Evolutionary conservation across 768 basidiomycete genomes (phyloP).

Genomic region (Mycena haematopus): DNA sequence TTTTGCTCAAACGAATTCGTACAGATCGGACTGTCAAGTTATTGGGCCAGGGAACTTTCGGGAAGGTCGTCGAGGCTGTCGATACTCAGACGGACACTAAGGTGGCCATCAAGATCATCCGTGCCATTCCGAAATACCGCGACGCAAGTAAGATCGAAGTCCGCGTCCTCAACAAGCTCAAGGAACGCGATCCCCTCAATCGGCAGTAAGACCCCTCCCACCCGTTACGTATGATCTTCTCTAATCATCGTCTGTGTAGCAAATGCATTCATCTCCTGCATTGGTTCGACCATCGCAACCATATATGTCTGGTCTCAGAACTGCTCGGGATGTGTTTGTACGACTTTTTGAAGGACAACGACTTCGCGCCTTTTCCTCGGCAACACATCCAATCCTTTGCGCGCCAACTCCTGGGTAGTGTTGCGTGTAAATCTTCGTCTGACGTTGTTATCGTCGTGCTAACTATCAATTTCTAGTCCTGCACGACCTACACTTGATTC

Average conservation of each 20-base stretch:
- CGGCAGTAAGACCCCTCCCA: constrained; percentile 67
- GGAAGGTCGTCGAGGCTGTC: constrained; percentile 95
- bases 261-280: constrained; percentile 97
- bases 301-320: constrained; percentile 96
- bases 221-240: constrained; percentile 22
- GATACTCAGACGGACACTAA: constrained; percentile 76
- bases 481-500: constrained; percentile 89
- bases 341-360: constrained; percentile 98
- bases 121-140: constrained; percentile 97
- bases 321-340: constrained; percentile 97
- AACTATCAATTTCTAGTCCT: constrained; percentile 62
- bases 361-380: constrained; percentile 95
- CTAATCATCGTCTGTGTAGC: constrained; percentile 50
- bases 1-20: constrained; percentile 29
- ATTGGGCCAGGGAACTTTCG: constrained; percentile 97
- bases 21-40: constrained; percentile 90
- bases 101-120: constrained; percentile 98
- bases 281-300: constrained; percentile 97
- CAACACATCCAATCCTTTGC: constrained; percentile 97
- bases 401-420: constrained; percentile 86
- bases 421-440: constrained; percentile 76
- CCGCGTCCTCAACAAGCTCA: constrained; percentile 90
- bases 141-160: constrained; percentile 99
- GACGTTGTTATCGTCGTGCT: constrained; percentile 13
- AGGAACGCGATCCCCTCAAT: constrained; percentile 87